Evolutionary conservation across 495 filamentous ascomycete species (phyloP), one percentile per base, ranked within the genome.

Genomic region (Penicillium egyptiacum): DNA sequence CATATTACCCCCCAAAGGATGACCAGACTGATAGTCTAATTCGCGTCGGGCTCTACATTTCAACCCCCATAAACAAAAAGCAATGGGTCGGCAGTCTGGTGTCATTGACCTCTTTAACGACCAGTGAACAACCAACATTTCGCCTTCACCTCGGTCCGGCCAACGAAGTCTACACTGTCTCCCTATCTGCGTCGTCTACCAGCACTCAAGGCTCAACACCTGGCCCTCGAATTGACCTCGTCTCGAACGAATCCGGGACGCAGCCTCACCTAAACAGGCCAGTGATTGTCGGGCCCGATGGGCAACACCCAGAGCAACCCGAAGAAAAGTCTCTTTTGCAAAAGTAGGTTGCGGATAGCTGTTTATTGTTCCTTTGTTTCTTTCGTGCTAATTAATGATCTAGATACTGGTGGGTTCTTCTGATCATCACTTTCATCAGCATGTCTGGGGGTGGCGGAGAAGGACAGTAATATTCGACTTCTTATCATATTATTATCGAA

Each of bases 341-440:
- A 46, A 79, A 75, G 77, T 78, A 66, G 63, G 76, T 74, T 44
- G 6, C 11, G 1, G 14, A n/a, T 14, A 25, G 20, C 7, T 1
- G 2, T 10, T 1, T 16, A 5, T 37, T 2, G 9, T 20, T 44
- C 10, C 41, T 1, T 28, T 33, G 2, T 31, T 25, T 26, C 50
- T 23, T 16, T 22, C 17, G 8, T 55, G 10, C 26, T 49, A 23
- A 41, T 57, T 31, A 11, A 40, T 20, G 40, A 77, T 37, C 2
- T 46, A 55, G 76, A 51, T 79, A 79, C 53, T 79, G 77, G 77
- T 79, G 77, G 77, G 67, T 78, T 40, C 70, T 78, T 47, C 60
- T 75, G 55, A 70, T 79, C 20, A 33, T 79, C 14, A 66, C 63
- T 17, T 72, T 79, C 52, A 48, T 79, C 54, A 73, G 66, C 17